Evolutionary conservation across 805 yeast genomes (phyloP).

Genomic region (Spathaspora gorwiae): DNA sequence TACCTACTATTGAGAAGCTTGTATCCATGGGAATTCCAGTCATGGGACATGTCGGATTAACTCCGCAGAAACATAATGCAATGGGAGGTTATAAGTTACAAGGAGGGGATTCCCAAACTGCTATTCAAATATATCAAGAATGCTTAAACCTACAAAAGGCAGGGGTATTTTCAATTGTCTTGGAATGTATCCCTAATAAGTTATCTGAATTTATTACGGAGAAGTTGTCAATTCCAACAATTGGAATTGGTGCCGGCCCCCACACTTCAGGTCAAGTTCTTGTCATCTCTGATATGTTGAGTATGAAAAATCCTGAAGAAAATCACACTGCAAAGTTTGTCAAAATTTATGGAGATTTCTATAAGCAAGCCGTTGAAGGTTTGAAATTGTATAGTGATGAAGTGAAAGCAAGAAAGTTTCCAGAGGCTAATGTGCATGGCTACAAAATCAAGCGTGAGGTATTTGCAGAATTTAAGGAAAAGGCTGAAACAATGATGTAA

Average conservation of each 20-base stretch:
- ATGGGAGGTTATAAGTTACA: slow-evolving; percentile 88
- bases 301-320: slow-evolving; percentile 55
- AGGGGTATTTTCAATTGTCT: slow-evolving; percentile 70
- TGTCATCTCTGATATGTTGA: slow-evolving; percentile 80
- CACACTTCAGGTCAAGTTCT: slow-evolving; percentile 83
- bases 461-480: slow-evolving; percentile 23
- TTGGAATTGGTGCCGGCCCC: slow-evolving; percentile 95
- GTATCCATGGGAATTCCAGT: slow-evolving; percentile 78
- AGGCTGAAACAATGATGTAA: slow-evolving; percentile 1
- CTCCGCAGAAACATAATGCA: slow-evolving; percentile 80
- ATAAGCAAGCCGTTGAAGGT: slow-evolving; percentile 46
- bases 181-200: slow-evolving; percentile 83
- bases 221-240: slow-evolving; percentile 65
- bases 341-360: slow-evolving; percentile 57
- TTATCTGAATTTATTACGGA: slow-evolving; percentile 64
- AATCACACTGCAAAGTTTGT: slow-evolving; percentile 65
- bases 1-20: slow-evolving; percentile 50
- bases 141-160: slow-evolving; percentile 67
- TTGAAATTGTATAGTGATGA: slow-evolving; percentile 55
- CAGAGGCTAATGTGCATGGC: slow-evolving; percentile 55
- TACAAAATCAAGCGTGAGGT: slow-evolving; percentile 68
- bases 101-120: slow-evolving; percentile 55
- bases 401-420: slow-evolving; percentile 54
- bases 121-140: slow-evolving; percentile 55
- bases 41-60: slow-evolving; percentile 86